phyloP scores from a whole-genome alignment of 1,284 basidiomycete species.

The Taiwanofungus camphoratus region DNA sequence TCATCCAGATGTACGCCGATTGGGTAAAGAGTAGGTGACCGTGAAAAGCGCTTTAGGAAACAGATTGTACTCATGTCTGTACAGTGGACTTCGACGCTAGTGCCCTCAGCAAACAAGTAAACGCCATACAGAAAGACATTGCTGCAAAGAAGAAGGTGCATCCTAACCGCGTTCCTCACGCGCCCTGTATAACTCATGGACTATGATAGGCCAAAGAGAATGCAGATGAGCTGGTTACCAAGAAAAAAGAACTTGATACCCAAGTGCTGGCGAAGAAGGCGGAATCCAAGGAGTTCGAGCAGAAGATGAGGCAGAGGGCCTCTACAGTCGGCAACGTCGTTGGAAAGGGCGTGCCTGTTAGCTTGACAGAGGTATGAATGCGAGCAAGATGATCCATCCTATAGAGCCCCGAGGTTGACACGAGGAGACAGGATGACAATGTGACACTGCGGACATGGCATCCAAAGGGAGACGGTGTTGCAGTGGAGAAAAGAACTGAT shows the following conservation, averaged over 20 bases:
- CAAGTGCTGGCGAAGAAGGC: slow-evolving; percentile 76
- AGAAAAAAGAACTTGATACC: slow-evolving; percentile 78
- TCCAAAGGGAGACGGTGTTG: slow-evolving; percentile 70
- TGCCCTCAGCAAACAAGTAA: slow-evolving; percentile 76
- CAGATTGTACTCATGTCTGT: background rate
- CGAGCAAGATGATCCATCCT: too few species aligned
- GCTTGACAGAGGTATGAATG: slow-evolving; percentile 75
- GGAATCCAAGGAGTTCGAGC: slow-evolving; percentile 73
- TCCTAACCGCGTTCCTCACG: background rate
- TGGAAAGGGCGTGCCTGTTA: slow-evolving; percentile 81
- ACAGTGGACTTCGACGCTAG: slow-evolving; percentile 87
- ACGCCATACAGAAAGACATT: slow-evolving; percentile 92
- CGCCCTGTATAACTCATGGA: background rate
- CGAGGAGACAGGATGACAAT: slow-evolving; percentile 77
- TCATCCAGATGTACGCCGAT: slow-evolving; percentile 86
- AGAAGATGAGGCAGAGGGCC: slow-evolving; percentile 76
- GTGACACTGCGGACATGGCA: slow-evolving; percentile 79
- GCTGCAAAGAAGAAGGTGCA: slow-evolving; percentile 86
- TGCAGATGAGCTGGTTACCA: slow-evolving; percentile 79
- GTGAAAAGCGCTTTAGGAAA: background rate
- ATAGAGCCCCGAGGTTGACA: slow-evolving; percentile 1
- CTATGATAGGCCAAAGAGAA: slow-evolving; percentile 90
- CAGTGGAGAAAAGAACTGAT: slow-evolving; percentile 55
- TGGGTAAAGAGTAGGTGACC: slow-evolving; percentile 89
- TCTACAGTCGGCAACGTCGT: slow-evolving; percentile 90